Evolutionary conservation across 2,329 filamentous ascomycete species (phyloP).

Genomic region (Arachnomyces sp.): DNA sequence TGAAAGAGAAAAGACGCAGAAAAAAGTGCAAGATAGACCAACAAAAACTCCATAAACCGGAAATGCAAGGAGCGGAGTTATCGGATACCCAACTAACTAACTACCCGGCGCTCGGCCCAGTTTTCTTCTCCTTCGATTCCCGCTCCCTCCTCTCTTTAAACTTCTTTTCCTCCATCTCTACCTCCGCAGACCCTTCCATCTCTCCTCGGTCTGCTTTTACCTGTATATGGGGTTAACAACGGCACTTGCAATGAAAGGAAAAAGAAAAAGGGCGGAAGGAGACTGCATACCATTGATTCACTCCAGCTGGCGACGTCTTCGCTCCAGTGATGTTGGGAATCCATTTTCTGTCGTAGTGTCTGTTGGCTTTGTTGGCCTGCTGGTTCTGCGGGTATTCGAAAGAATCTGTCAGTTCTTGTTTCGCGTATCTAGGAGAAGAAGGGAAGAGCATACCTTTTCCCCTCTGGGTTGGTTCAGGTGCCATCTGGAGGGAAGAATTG

Average conservation of each 20-base stretch:
- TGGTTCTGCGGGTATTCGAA: constrained; percentile 37
- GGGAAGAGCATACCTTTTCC: constrained; percentile 17
- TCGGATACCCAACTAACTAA: too few species aligned
- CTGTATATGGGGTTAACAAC: constrained; percentile 16
- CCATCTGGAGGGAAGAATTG: constrained; percentile 18
- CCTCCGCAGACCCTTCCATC: constrained; percentile 37
- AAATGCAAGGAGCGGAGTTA: too few species aligned
- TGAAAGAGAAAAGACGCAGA: too few species aligned
- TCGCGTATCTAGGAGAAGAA: neutral
- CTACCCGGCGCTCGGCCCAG: constrained; percentile 1
- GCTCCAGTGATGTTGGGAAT: constrained; percentile 68
- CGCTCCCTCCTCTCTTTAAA: constrained; percentile 1
- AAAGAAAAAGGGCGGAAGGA: neutral
- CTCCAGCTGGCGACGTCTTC: constrained; percentile 68
- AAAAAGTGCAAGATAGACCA: too few species aligned
- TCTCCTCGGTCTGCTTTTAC: constrained; percentile 56
- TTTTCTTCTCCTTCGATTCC: neutral
- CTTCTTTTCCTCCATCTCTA: constrained; percentile 47
- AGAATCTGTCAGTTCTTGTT: constrained; percentile 27
- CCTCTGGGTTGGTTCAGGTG: constrained; percentile 30
- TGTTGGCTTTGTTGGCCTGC: constrained; percentile 57
- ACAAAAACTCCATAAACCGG: too few species aligned
- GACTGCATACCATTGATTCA: constrained; percentile 59
- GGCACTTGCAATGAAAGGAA: constrained; percentile 5
- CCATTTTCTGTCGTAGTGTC: constrained; percentile 36